phyloP scores from a whole-genome alignment of 768 basidiomycete species.

The Xanthoconium stramineum region DNA sequence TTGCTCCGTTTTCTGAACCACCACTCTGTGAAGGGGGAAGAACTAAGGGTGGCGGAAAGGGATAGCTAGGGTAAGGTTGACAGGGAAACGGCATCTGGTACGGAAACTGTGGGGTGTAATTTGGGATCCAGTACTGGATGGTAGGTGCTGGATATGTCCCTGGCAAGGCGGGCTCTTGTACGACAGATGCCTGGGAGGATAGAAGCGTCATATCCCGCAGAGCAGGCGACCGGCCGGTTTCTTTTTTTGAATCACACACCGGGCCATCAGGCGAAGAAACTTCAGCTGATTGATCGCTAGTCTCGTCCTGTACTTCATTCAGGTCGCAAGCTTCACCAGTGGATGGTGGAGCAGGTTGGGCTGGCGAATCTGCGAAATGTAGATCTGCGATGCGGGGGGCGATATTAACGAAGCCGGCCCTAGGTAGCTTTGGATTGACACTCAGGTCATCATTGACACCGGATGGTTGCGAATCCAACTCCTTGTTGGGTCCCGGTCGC shows the following conservation, averaged over 20 bases:
- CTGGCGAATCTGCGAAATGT: constrained; percentile 4
- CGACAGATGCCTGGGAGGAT: constrained; percentile 30
- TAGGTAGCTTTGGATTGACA: constrained; percentile 11
- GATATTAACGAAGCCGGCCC: constrained; percentile 6
- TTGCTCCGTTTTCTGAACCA: constrained; percentile 38
- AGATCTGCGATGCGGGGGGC: constrained; percentile 11
- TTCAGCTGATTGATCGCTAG: not conserved
- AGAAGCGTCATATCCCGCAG: constrained; percentile 2
- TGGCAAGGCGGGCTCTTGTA: constrained; percentile 13
- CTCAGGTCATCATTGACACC: constrained; percentile 5
- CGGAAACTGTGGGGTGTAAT: constrained; percentile 47
- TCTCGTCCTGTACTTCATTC: constrained; percentile 18
- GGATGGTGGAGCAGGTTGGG: not conserved
- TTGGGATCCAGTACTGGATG: constrained; percentile 54
- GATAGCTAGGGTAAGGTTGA: constrained; percentile 44
- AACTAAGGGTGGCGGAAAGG: constrained; percentile 28
- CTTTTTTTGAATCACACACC: constrained; percentile 4
- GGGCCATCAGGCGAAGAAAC: not conserved
- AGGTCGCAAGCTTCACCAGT: constrained; percentile 11
- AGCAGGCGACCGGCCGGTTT: not conserved
- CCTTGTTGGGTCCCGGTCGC: constrained; percentile 38
- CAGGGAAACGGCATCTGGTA: constrained; percentile 52
- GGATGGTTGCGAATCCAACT: constrained; percentile 29
- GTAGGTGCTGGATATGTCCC: constrained; percentile 39
- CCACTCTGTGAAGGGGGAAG: constrained; percentile 30